These are phyloP conservation scores for Starmerella ratchasimensis DNA, from an alignment of 805 yeast genomes.

Conservation along the genomic window DNA sequence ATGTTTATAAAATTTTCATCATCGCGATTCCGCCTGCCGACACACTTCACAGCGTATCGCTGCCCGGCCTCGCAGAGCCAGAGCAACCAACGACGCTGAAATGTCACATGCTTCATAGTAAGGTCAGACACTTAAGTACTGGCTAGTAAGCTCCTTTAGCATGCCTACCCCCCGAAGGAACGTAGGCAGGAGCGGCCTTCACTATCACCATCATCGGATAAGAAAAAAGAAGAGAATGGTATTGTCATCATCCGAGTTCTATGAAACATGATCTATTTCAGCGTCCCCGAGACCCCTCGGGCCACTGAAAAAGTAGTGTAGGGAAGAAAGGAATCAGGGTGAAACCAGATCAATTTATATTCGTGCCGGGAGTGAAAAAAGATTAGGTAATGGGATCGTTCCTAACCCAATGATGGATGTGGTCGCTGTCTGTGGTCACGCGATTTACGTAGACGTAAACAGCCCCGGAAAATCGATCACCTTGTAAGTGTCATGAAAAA, in stretches of 20 bases:
- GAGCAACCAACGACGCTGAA: constrained; percentile 1
- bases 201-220: constrained; percentile 32
- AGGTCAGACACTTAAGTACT: constrained; percentile 26
- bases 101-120: constrained; percentile 7
- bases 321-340: constrained; percentile 1
- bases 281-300: constrained; percentile 3
- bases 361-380: constrained; percentile 3
- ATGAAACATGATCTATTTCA: constrained; percentile 5
- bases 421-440: too few species aligned
- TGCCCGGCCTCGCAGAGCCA: too few species aligned
- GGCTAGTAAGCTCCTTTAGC: constrained; percentile 29
- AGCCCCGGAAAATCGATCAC: too few species aligned
- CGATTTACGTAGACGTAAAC: too few species aligned
- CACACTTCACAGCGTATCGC: too few species aligned
- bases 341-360: constrained; percentile 1
- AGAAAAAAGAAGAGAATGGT: constrained; percentile 28
- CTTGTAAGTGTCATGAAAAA: too few species aligned
- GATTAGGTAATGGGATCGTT: constrained; percentile 1
- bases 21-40: constrained; percentile 19
- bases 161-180: constrained; percentile 8
- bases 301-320: not conserved
- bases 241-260: constrained; percentile 25
- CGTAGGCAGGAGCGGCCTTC: constrained; percentile 25
- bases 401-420: too few species aligned
- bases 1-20: constrained; percentile 29